phyloP scores from a whole-genome alignment of 2,329 filamentous ascomycete species.

The Nothomitra cinnamomea region DNA sequence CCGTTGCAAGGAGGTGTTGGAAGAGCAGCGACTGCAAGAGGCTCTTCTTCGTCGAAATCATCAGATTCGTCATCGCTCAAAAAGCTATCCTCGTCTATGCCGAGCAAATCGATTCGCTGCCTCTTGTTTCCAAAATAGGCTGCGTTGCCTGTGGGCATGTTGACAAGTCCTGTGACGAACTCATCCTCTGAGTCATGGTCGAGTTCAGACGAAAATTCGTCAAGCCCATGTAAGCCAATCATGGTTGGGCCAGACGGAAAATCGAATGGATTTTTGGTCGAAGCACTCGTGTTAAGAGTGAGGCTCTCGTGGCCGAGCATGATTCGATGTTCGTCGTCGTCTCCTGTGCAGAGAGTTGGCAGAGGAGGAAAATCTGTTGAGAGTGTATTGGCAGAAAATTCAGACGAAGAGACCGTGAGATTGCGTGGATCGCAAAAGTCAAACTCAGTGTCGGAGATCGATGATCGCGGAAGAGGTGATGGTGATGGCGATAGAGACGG shows the following conservation, averaged over 20 bases:
- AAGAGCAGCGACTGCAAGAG: constrained; percentile 34
- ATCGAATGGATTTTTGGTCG: neutral
- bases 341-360: constrained; percentile 41
- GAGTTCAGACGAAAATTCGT: constrained; percentile 47
- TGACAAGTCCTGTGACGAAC: constrained; percentile 56
- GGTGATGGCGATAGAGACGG: constrained; percentile 79
- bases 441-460: constrained; percentile 52
- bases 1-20: constrained; percentile 38
- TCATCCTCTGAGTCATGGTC: constrained; percentile 87
- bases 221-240: constrained; percentile 54
- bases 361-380: constrained; percentile 30
- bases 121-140: constrained; percentile 49
- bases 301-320: constrained; percentile 29
- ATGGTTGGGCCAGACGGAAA: constrained; percentile 28
- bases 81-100: constrained; percentile 61
- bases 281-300: constrained; percentile 19
- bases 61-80: constrained; percentile 61
- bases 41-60: constrained; percentile 48
- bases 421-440: constrained; percentile 88
- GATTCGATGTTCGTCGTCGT: constrained; percentile 43
- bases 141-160: constrained; percentile 44
- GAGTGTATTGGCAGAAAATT: constrained; percentile 27
- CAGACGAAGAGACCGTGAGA: constrained; percentile 49
- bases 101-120: constrained; percentile 50
- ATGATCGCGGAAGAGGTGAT: constrained; percentile 55